Base-by-base conservation (phyloP, 176 grass and related monocot species). In the Ampelocalamus luodianensis region DNA sequence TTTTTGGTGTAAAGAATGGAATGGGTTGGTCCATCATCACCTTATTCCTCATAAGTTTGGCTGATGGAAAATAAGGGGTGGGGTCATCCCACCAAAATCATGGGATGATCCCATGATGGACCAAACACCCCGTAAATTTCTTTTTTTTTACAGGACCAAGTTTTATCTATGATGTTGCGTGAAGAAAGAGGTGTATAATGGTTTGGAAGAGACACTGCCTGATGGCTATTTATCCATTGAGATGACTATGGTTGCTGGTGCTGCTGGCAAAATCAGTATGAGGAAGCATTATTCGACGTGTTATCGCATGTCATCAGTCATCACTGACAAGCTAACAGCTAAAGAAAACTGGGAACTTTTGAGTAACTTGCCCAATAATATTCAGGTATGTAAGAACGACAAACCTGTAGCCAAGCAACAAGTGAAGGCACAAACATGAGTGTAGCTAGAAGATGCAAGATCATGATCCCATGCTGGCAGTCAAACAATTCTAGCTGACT, bases 401-500 rank as follows among this genome's bases (percentile, higher is more conserved):
- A 74, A 78, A 99, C 96, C 93, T 96, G 96, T 83, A 99, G 65
- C 96, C 96, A 99, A 73, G 96, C 91, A 80, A 92, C 83, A 81
- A 96, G 90, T 69, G 93, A 99, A 75, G 96, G 96, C 0, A 56
- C 85, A 84, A 99, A 96, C 96, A 99, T 94, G 59, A 99, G 88
- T 15, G 74, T 92, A 45, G 88, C 86, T 78, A 99, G 81, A 90
- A 96, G 83, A 89, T 99, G 96, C 81, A 96, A 90, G 37, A 94
- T 94, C 79, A 96, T 71, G 15, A 96, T 79, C 18, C 93, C 91
- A 90, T 92, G 93, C 38, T 74, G 68, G 78, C 88, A 92, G 77
- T 99, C 91, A 50, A 96, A 99, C 49, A 80, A 72, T 85, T 99
- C 96, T 71, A 99, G 69, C 72, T 99, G 96, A 82, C 83, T 90